These are phyloP conservation scores for Epichloe festucae DNA, from an alignment of 2,329 filamentous ascomycete genomes.

Conservation along the genomic window DNA sequence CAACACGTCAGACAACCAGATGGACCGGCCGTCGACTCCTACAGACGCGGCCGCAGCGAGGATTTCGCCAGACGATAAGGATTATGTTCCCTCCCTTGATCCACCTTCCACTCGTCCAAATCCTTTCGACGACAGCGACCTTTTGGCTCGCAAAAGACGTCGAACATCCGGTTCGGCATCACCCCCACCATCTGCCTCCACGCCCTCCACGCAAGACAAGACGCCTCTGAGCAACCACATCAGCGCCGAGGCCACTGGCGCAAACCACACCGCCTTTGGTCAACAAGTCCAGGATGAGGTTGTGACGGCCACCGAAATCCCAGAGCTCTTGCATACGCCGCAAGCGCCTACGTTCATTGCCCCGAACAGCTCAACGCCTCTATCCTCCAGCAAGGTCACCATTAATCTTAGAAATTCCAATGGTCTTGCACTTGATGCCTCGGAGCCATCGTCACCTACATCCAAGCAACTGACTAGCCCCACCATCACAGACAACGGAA, in stretches of 20 bases:
- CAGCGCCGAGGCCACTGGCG: slow-evolving; percentile 16
- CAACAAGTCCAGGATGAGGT: slow-evolving; percentile 9
- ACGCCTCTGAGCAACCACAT: neutral
- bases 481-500: neutral
- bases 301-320: neutral
- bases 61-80: slow-evolving; percentile 32
- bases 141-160: slow-evolving; percentile 46
- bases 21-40: slow-evolving; percentile 38
- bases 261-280: slow-evolving; percentile 23
- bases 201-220: slow-evolving; percentile 8
- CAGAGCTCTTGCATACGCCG: slow-evolving; percentile 21
- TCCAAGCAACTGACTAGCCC: neutral
- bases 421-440: slow-evolving; percentile 6
- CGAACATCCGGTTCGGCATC: slow-evolving; percentile 46
- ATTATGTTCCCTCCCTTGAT: slow-evolving; percentile 36
- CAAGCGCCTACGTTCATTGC: slow-evolving; percentile 15
- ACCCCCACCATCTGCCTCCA: slow-evolving; percentile 34
- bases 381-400: slow-evolving; percentile 44
- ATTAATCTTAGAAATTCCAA: slow-evolving; percentile 40
- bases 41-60: slow-evolving; percentile 32
- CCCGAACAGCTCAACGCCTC: slow-evolving; percentile 20
- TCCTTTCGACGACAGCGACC: slow-evolving; percentile 47
- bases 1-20: slow-evolving; percentile 21
- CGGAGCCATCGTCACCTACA: neutral
- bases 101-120: slow-evolving; percentile 50